Evolutionary conservation across 2,329 filamentous ascomycete genomes (phyloP).

Genomic region (Cercospora beticola): DNA sequence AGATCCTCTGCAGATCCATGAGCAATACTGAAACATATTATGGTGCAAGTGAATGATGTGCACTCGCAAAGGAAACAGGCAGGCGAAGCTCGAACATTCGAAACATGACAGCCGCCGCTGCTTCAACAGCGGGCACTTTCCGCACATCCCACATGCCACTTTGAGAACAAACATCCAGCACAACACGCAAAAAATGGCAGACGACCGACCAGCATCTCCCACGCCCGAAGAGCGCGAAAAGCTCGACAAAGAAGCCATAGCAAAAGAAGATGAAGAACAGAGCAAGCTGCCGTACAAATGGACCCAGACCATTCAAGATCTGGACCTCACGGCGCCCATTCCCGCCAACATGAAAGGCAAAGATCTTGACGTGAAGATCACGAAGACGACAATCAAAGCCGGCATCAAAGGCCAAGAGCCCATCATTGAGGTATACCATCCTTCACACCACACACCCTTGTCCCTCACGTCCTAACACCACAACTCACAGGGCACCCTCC

Average conservation of each 20-base stretch:
- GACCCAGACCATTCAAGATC: constrained; percentile 86
- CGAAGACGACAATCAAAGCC: constrained; percentile 73
- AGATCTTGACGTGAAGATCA: constrained; percentile 80
- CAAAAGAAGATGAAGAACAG: constrained; percentile 83
- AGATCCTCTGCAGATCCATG: neutral
- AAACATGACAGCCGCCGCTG: neutral
- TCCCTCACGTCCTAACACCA: too few species aligned
- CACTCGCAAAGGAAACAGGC: neutral
- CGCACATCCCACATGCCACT: constrained; percentile 1
- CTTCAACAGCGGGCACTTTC: constrained; percentile 1
- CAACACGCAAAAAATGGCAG: constrained; percentile 25
- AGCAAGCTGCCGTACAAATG: constrained; percentile 93
- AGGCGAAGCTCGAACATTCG: neutral
- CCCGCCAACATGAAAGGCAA: constrained; percentile 79
- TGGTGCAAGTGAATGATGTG: neutral
- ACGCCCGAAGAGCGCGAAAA: constrained; percentile 55
- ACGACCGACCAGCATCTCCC: constrained; percentile 43
- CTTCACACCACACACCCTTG: constrained; percentile 16
- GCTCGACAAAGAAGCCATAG: constrained; percentile 59
- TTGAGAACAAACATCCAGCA: constrained; percentile 1
- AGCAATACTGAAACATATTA: neutral
- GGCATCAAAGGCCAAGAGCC: constrained; percentile 86
- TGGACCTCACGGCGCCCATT: constrained; percentile 76
- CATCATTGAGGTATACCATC: constrained; percentile 65
- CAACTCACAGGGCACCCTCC: constrained; percentile 71